Conservation (phyloP, 1,139 yeast species). For the Blastobotrys serpentis region DNA sequence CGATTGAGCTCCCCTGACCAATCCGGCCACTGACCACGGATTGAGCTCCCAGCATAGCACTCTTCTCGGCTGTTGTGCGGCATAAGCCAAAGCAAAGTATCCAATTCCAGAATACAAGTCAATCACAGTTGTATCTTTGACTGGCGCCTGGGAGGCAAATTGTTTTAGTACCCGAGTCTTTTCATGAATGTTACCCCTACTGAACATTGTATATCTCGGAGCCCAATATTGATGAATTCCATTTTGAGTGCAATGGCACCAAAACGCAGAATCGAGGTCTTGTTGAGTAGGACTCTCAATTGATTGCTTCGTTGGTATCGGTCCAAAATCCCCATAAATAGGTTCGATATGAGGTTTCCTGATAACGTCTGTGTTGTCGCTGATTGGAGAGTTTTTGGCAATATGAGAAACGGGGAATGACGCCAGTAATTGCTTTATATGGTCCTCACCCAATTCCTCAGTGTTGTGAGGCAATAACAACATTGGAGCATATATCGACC, state of each 20-base stretch:
- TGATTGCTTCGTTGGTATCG: conserved; percentile 32
- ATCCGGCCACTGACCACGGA: conserved; percentile 80
- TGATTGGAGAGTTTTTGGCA: conserved; percentile 71
- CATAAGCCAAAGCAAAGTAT: conserved; percentile 72
- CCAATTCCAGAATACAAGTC: conserved; percentile 88
- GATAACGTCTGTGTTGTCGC: conserved; percentile 51
- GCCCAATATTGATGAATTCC: conserved; percentile 82
- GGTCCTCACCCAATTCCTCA: neutral
- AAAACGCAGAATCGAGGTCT: conserved; percentile 57
- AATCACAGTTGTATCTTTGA: conserved; percentile 48
- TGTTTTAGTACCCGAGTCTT: conserved; percentile 57
- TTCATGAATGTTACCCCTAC: conserved; percentile 85
- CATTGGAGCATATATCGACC: conserved; percentile 68
- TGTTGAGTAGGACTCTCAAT: conserved; percentile 43
- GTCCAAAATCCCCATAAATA: conserved; percentile 66
- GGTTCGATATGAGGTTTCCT: conserved; percentile 64
- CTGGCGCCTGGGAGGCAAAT: conserved; percentile 30
- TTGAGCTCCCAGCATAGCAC: conserved; percentile 82
- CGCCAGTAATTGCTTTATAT: neutral
- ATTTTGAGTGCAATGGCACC: conserved; percentile 73
- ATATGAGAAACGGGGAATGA: conserved; percentile 50
- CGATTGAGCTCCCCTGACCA: conserved; percentile 51
- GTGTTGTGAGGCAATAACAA: conserved; percentile 46
- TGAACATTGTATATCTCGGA: conserved; percentile 82
- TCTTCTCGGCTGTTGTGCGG: conserved; percentile 51